These are phyloP conservation scores for Sarcodon aspratus DNA, from an alignment of 768 basidiomycete species.

Conservation along the genomic window DNA sequence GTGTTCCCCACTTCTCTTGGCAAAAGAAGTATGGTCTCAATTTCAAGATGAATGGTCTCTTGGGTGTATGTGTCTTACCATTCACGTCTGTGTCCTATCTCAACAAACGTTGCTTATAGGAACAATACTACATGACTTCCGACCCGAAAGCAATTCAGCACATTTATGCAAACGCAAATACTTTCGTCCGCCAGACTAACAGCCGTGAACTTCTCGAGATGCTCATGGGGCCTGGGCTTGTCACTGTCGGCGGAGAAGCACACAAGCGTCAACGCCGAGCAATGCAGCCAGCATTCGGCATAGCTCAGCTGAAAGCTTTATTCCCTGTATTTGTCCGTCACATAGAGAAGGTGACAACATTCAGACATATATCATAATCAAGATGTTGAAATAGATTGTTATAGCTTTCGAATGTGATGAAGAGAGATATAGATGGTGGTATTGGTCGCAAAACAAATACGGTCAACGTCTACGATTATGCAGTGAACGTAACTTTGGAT, in stretches of 20 bases:
- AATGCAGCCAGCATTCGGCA: not conserved
- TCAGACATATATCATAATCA: not conserved
- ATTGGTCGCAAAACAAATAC: not conserved
- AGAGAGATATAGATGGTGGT: not conserved
- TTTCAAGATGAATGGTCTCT: not conserved
- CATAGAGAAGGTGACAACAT: not conserved
- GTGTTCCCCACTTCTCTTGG: not conserved
- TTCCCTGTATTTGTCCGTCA: not conserved
- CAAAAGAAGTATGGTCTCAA: not conserved
- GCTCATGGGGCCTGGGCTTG: not conserved
- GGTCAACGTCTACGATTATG: not conserved
- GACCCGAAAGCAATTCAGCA: too few species aligned
- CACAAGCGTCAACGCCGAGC: conserved; percentile 16
- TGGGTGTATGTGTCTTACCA: not conserved
- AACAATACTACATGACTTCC: not conserved
- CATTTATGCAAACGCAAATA: not conserved
- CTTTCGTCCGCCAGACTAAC: not conserved
- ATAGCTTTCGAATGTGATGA: not conserved
- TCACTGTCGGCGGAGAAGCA: conserved; percentile 4
- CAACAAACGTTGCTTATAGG: not conserved
- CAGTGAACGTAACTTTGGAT: not conserved
- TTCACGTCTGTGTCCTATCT: not conserved
- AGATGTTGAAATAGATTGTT: not conserved
- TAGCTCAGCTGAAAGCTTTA: not conserved
- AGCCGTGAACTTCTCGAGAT: not conserved